These are phyloP conservation scores for Blastocystis sp. DNA, from an alignment of 352 stramenopile genomes.

Conservation along the genomic window DNA sequence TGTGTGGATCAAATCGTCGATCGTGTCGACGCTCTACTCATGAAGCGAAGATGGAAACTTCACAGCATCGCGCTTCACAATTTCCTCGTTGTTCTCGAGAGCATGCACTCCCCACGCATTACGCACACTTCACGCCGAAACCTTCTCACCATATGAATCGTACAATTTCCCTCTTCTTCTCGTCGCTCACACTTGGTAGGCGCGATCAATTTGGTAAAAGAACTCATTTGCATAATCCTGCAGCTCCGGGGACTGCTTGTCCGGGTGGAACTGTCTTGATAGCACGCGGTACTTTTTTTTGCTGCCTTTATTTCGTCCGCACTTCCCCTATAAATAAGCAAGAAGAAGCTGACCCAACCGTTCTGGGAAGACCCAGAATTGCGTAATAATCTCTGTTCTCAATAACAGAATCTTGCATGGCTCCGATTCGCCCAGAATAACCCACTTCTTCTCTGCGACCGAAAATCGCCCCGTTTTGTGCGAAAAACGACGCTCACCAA, in stretches of 20 bases:
- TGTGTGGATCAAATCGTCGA: constrained; percentile 55
- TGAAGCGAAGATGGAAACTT: neutral
- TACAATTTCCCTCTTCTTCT: constrained; percentile 51
- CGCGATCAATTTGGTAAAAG: constrained; percentile 55
- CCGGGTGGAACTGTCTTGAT: constrained; percentile 54
- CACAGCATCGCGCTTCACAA: constrained; percentile 59
- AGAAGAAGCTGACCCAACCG: neutral
- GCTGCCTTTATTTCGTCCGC: constrained; percentile 45
- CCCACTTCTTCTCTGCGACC: no score
- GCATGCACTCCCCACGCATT: constrained; percentile 17
- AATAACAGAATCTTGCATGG: constrained; percentile 39
- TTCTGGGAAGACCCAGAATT: constrained; percentile 57
- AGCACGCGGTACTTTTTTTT: constrained; percentile 42
- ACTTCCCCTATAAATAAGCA: constrained; percentile 5
- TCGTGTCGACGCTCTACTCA: constrained; percentile 21
- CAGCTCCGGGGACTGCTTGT: constrained; percentile 42
- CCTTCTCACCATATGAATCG: constrained; percentile 42
- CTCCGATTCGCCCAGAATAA: no score
- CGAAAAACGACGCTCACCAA: no score
- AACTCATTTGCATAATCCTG: constrained; percentile 63
- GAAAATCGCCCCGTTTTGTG: no score
- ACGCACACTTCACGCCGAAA: neutral
- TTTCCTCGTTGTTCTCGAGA: constrained; percentile 35
- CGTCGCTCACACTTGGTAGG: constrained; percentile 59
- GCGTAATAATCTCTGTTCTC: constrained; percentile 56